Percentiles rank a stretch among this genome's conserved stretches.
phyloP scores from a whole-genome alignment of 2,329 filamentous ascomycete genomes.

The Graphium sp. region DNA sequence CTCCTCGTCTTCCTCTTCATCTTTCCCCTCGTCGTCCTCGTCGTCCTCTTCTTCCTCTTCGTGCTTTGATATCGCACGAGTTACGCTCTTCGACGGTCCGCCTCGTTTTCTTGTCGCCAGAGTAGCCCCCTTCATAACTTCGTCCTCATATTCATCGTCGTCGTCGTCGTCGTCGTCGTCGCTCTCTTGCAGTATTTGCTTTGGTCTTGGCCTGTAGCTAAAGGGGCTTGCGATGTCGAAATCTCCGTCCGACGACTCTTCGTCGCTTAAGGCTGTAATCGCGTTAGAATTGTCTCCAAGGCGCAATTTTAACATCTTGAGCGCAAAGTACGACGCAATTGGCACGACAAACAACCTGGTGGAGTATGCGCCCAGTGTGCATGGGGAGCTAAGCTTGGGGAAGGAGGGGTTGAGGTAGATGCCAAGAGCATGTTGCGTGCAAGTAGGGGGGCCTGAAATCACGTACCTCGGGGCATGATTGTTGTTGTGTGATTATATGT shows the following conservation, averaged over 20 bases:
- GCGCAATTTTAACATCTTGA: too few relatives aligned
- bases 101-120: conserved; percentile 6
- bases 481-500: too few relatives aligned
- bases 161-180: conserved; percentile 10
- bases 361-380: too few relatives aligned
- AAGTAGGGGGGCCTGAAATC: too few relatives aligned
- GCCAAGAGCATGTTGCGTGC: too few relatives aligned
- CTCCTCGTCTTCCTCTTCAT: conserved; percentile 11
- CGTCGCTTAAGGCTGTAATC: conserved; percentile 21
- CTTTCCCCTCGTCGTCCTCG: conserved; percentile 11
- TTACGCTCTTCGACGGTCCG: too few relatives aligned
- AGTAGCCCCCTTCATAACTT: conserved; percentile 5
- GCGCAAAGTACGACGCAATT: too few relatives aligned
- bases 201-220: conserved; percentile 6
- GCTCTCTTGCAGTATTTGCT: conserved; percentile 7
- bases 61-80: too few relatives aligned
- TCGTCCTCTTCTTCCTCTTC: conserved; percentile 10
- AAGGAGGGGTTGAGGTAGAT: too few relatives aligned
- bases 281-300: background rate
- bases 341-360: too few relatives aligned
- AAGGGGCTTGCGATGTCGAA: background rate
- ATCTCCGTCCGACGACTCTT: conserved; percentile 18
- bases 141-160: conserved; percentile 8
- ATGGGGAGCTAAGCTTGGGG: too few relatives aligned
- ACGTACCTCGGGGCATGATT: too few relatives aligned